Conservation (phyloP, 768 basidiomycete species). For the Suillus paluster region DNA sequence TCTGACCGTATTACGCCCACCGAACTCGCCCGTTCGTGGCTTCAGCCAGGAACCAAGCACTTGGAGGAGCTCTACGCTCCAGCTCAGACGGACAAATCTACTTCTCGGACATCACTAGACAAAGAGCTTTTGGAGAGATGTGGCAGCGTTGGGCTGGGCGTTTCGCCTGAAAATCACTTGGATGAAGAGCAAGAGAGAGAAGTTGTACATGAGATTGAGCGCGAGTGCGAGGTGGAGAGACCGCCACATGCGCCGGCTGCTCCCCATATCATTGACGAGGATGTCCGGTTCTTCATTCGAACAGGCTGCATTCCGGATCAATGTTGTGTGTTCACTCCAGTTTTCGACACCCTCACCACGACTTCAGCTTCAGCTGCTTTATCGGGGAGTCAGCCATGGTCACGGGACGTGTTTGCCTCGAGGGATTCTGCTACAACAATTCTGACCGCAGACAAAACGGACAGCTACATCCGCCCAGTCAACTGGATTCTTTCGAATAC, state of each 20-base stretch:
- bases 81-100: constrained; percentile 11
- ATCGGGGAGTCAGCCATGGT: neutral
- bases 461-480: constrained; percentile 16
- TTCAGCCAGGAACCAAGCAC: constrained; percentile 42
- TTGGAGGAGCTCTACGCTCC: constrained; percentile 41
- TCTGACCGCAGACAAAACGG: neutral
- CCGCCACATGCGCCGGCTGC: constrained; percentile 13
- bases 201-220: constrained; percentile 43
- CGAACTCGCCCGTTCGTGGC: constrained; percentile 34
- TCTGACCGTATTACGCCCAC: constrained; percentile 5
- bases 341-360: constrained; percentile 18
- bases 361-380: constrained; percentile 10
- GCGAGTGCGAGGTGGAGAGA: constrained; percentile 24
- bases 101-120: neutral
- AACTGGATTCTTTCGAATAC: constrained; percentile 18
- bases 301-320: constrained; percentile 23
- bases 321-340: constrained; percentile 22
- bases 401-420: constrained; percentile 14
- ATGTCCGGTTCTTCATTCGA: constrained; percentile 21
- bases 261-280: constrained; percentile 16
- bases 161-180: constrained; percentile 16
- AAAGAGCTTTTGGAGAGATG: constrained; percentile 32
- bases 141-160: constrained; percentile 29
- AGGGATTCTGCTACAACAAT: constrained; percentile 12
- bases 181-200: constrained; percentile 52